Conservation (phyloP, 2,329 filamentous ascomycete genomes). For the Ceratocystis eucalypticola region DNA sequence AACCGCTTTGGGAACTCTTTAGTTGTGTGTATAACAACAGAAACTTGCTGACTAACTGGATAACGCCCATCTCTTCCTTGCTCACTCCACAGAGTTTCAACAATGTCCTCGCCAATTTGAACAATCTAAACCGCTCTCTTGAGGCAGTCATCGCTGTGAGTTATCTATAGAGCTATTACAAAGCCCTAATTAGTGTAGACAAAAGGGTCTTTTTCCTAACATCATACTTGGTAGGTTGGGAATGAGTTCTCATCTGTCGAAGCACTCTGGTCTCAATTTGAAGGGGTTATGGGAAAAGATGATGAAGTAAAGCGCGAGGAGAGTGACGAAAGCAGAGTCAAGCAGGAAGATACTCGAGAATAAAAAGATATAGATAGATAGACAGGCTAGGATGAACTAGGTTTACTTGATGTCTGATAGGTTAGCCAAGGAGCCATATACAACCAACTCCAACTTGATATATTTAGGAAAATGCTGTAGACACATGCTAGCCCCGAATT, state of each 20-base stretch:
- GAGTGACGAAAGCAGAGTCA: constrained; percentile 18
- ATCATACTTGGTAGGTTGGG: constrained; percentile 48
- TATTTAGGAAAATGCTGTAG: background rate
- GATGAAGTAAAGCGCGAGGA: constrained; percentile 19
- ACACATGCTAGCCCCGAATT: background rate
- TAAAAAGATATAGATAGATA: background rate
- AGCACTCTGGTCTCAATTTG: constrained; percentile 92
- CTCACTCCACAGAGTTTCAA: constrained; percentile 52
- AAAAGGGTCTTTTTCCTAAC: background rate
- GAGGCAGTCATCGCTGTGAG: constrained; percentile 79
- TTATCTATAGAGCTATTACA: constrained; percentile 15
- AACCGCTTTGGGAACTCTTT: background rate
- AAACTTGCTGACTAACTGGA: background rate
- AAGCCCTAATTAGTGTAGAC: background rate
- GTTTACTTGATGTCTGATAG: too few species aligned
- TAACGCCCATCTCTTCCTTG: background rate
- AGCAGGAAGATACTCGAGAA: constrained; percentile 17
- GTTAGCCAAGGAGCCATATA: too few species aligned
- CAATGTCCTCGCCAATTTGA: constrained; percentile 87
- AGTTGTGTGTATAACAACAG: background rate
- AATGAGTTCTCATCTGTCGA: constrained; percentile 97
- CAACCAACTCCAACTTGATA: too few species aligned
- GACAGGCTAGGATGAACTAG: background rate
- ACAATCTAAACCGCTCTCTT: constrained; percentile 81
- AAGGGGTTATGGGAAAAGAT: constrained; percentile 81